Percentiles rank a stretch among this genome's conserved stretches.
phyloP scores from a whole-genome alignment of 2,329 filamentous ascomycete species.

The Fusarium luffae region DNA sequence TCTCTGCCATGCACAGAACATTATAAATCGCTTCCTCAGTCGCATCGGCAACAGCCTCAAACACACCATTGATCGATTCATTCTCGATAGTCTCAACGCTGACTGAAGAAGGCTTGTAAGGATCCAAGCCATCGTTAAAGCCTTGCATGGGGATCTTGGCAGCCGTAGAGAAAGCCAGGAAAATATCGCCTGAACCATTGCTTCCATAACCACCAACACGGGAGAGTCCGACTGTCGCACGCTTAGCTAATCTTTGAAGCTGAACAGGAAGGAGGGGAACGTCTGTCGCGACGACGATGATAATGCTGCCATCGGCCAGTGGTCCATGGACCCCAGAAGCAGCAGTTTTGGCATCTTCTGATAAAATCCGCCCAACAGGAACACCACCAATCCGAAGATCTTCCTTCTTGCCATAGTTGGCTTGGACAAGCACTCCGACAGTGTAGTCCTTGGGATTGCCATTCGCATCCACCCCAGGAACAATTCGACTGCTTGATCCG shows the following conservation, averaged over 20 bases:
- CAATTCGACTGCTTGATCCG: slow-evolving; percentile 67
- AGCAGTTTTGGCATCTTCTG: slow-evolving; percentile 45
- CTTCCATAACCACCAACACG: slow-evolving; percentile 70
- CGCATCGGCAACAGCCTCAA: slow-evolving; percentile 70
- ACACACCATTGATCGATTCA: slow-evolving; percentile 68
- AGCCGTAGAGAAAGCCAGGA: slow-evolving; percentile 73
- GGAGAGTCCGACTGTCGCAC: slow-evolving; percentile 70
- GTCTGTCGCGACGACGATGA: slow-evolving; percentile 50
- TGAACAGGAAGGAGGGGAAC: slow-evolving; percentile 49
- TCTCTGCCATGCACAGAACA: slow-evolving; percentile 69
- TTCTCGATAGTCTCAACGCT: slow-evolving; percentile 58
- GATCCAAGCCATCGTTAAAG: slow-evolving; percentile 50
- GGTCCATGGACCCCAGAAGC: slow-evolving; percentile 41
- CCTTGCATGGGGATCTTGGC: slow-evolving; percentile 58
- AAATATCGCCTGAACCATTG: slow-evolving; percentile 74
- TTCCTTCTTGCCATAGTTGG: slow-evolving; percentile 70
- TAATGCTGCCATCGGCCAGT: slow-evolving; percentile 51
- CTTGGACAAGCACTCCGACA: slow-evolving; percentile 71
- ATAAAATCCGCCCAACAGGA: slow-evolving; percentile 69
- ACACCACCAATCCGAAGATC: slow-evolving; percentile 70
- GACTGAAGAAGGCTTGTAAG: slow-evolving; percentile 49
- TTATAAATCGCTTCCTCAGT: slow-evolving; percentile 76
- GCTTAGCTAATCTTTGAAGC: slow-evolving; percentile 63
- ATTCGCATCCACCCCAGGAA: slow-evolving; percentile 56
- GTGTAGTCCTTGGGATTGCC: slow-evolving; percentile 60